These are phyloP conservation scores for Pedinophyceae sp. DNA, from an alignment of 139 green algal species.

Conservation along the genomic window DNA sequence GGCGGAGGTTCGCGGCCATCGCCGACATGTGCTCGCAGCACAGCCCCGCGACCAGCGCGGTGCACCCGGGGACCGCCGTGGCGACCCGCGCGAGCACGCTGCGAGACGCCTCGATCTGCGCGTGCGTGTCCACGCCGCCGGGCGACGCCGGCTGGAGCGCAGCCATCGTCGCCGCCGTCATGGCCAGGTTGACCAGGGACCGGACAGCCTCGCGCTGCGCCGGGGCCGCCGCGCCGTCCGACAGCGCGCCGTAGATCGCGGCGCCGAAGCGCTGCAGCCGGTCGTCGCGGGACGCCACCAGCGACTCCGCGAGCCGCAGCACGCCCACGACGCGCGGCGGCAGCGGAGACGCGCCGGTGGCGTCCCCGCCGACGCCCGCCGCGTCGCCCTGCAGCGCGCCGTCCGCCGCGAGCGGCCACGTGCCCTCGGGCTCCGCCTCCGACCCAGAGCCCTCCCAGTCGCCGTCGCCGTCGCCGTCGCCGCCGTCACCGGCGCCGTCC, in stretches of 20 bases:
- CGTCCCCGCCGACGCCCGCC: neutral
- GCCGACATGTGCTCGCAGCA: neutral
- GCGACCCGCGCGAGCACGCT: too few species aligned
- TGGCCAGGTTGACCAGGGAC: conserved; percentile 5
- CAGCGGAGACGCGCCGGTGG: neutral
- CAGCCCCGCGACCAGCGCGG: too few species aligned
- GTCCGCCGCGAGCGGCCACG: neutral
- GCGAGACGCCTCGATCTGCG: too few species aligned
- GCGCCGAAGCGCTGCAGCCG: neutral
- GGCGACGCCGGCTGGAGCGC: too few species aligned
- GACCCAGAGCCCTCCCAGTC: neutral
- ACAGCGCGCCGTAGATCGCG: neutral
- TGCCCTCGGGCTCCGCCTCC: neutral
- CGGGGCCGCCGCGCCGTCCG: conserved; percentile 5
- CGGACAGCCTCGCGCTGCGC: neutral
- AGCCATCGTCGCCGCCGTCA: neutral
- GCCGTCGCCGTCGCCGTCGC: neutral
- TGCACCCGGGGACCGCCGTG: too few species aligned
- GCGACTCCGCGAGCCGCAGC: conserved; percentile 11
- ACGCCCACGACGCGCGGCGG: conserved; percentile 16
- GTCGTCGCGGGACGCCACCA: conserved; percentile 2
- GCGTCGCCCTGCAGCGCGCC: neutral
- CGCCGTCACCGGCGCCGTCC: neutral
- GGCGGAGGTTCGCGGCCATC: neutral
- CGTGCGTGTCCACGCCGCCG: too few species aligned